Base-by-base conservation (phyloP, 495 filamentous ascomycete species). In the Xylaria cubensis region DNA sequence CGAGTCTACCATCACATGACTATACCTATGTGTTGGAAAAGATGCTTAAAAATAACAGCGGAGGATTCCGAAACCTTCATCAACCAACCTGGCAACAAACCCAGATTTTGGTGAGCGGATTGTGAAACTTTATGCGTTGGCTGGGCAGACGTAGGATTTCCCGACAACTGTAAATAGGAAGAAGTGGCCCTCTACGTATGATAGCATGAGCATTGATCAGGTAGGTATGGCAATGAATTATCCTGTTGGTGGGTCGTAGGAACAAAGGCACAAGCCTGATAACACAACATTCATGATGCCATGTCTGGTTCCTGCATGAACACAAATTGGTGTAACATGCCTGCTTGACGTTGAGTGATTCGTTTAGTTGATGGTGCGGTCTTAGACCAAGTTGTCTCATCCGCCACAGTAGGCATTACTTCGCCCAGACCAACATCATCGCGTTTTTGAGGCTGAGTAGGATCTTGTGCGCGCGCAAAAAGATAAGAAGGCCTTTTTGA, bases 331-430 rank as follows among this genome's bases (percentile, higher is more conserved):
- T 36, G 48, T 46, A 53, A 53, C 21, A 67, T 53, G 44, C 41
- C 46, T 53, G 19, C 32, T n/a, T 67, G 39, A 42, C 2, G 39
- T 42, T 42, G 9, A 42, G 39, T 53, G 21, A 19, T 36, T 29
- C n/a, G 24, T 50, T 36, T 32, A 42, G 63, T 48, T 6, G 15
- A 13, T 34, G 24, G 17, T 44, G 32, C 32, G 46, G 64, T 53
- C 64, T 39, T 51, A 13, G n/a, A 46, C 64, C 29, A 53, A 53
- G 64, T 24, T n/a, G 64, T 67, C 64, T 51, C 64, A 67, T 67
- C 64, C 48, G 64, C 64, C 64, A 67, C 64, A 53, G 19, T 26
- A 51, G 44, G 4, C 58, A 39, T 7, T 61, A 29, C 58, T 61
- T 2, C 34, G 58, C n/a, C 39, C 58, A 39, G 21, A 61, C 34